Percentiles rank a stretch among this genome's conserved stretches.
phyloP scores from a whole-genome alignment of 495 filamentous ascomycete genomes.

The Penicillium diatomitis region DNA sequence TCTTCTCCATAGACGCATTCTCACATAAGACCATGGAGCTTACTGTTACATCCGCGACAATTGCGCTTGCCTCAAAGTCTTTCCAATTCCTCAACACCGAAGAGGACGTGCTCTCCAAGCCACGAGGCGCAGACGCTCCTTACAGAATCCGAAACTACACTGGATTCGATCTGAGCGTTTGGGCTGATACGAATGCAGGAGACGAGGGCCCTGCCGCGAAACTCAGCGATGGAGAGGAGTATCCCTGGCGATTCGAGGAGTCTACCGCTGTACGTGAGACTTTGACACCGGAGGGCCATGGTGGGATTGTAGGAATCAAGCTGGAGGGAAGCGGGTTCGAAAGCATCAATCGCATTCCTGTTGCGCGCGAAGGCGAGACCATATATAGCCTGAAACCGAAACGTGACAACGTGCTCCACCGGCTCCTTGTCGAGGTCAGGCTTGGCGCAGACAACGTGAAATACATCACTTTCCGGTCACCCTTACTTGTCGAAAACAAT shows the following conservation, averaged over 20 bases:
- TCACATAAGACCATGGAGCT: slow-evolving; percentile 86
- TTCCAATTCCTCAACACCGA: slow-evolving; percentile 81
- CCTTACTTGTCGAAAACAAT: slow-evolving; percentile 92
- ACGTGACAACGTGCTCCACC: slow-evolving; percentile 76
- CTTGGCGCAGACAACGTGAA: slow-evolving; percentile 91
- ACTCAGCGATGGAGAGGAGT: slow-evolving; percentile 80
- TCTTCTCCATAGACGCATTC: slow-evolving; percentile 72
- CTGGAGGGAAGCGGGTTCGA: slow-evolving; percentile 94
- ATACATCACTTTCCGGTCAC: slow-evolving; percentile 92
- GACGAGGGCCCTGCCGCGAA: slow-evolving; percentile 63
- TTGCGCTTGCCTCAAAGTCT: slow-evolving; percentile 86
- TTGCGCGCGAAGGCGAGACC: slow-evolving; percentile 88
- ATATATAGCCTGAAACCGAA: slow-evolving; percentile 78
- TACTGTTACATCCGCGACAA: slow-evolving; percentile 86
- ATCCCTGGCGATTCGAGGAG: slow-evolving; percentile 93
- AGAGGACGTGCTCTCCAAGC: slow-evolving; percentile 90
- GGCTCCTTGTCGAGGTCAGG: slow-evolving; percentile 83
- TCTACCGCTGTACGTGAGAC: slow-evolving; percentile 90
- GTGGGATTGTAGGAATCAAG: slow-evolving; percentile 67
- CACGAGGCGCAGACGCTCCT: slow-evolving; percentile 81
- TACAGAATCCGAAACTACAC: slow-evolving; percentile 94
- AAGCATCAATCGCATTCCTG: slow-evolving; percentile 73
- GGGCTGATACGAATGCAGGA: slow-evolving; percentile 60
- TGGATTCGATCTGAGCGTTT: slow-evolving; percentile 78
- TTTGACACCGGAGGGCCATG: slow-evolving; percentile 69